A percentile compares a stretch with the other conserved stretches of the same genome.
phyloP scores from a whole-genome alignment of 495 filamentous ascomycete species.

The Hypomontagnella submonticulosa region DNA sequence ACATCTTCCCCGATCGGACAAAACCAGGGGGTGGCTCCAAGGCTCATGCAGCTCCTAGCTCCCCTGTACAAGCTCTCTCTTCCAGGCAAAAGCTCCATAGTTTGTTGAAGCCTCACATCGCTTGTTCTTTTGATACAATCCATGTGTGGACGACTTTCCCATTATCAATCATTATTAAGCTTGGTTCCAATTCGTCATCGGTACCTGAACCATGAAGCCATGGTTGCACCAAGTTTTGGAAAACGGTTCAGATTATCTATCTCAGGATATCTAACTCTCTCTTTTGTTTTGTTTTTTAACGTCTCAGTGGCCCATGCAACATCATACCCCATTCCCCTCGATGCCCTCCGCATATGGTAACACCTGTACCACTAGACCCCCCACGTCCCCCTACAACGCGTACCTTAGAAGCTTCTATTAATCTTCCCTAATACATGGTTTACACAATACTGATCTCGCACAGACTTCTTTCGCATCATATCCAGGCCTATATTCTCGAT shows the following conservation, averaged over 20 bases:
- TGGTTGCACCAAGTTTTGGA: slow-evolving; percentile 31
- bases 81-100: slow-evolving; percentile 30
- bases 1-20: slow-evolving; percentile 42
- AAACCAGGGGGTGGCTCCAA: slow-evolving; percentile 26
- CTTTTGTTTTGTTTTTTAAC: slow-evolving; percentile 40
- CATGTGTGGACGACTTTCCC: slow-evolving; percentile 30
- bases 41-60: slow-evolving; percentile 39
- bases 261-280: slow-evolving; percentile 23
- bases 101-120: slow-evolving; percentile 37
- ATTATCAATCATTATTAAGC: slow-evolving; percentile 42
- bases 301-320: slow-evolving; percentile 32
- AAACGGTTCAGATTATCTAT: slow-evolving; percentile 36
- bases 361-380: slow-evolving; percentile 40
- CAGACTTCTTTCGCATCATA: slow-evolving; percentile 79
- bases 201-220: slow-evolving; percentile 42
- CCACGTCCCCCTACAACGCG: slow-evolving; percentile 36
- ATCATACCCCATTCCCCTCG: slow-evolving; percentile 33
- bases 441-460: slow-evolving; percentile 49
- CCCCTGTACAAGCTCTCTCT: slow-evolving; percentile 35
- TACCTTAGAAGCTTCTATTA: slow-evolving; percentile 46
- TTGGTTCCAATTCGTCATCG: slow-evolving; percentile 30
- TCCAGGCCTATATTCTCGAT: slow-evolving; percentile 72
- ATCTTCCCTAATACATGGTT: slow-evolving; percentile 40
- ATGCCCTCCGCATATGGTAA: slow-evolving; percentile 32
- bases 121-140: slow-evolving; percentile 28